Base-by-base conservation (phyloP, 495 filamentous ascomycete genomes). In the Stereocaulon alpinum region DNA sequence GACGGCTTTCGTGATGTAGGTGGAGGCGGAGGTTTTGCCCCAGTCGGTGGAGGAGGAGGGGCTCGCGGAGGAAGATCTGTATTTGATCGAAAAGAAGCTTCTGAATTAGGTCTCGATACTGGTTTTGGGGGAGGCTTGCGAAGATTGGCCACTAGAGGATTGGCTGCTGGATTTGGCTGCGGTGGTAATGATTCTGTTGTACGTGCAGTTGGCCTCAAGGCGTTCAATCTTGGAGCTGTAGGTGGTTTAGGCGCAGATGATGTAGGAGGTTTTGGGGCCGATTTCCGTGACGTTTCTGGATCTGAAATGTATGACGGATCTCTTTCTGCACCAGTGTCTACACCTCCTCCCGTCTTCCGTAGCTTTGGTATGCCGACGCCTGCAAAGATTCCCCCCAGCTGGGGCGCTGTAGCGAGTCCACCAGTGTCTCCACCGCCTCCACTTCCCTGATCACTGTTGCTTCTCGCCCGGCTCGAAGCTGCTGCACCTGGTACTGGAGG, bases 351-450 rank as follows among this genome's bases (percentile, higher is more conserved):
- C 12, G 88, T 84, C 73, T 90, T 96, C 70, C 86, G 85, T 62
- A 98, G 67, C 73, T 96, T 97, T 3, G 93, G 93, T 78, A 97
- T 97, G 34, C 92, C 94, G 12, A 67, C 62, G 34, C 90, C 91
- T 10, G 89, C 90, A 67, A 98, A 95, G 29, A 98, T 71, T 4
- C 94, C 93, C 10, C 77, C 91, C 40, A 98, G 70, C 68, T 97
- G 93, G 32, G 91, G 88, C 18, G 89, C 81, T 24, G 83, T 72
- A 29, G 82, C 78, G 40, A 76, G 69, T 18, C 61, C 59, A 11
- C 70, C 73, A 5, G 69, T 66, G 27, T 67, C 73, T 53, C 73
- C 67, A 56, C 68, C 66, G 24, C 70, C 74, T 56, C 76, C 71
- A 43, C 76, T 77, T 51, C 78, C 76, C 29, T 76, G 74, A 71